Base-by-base conservation (phyloP, 163 green algal species). In the Chloromonas sp. region DNA sequence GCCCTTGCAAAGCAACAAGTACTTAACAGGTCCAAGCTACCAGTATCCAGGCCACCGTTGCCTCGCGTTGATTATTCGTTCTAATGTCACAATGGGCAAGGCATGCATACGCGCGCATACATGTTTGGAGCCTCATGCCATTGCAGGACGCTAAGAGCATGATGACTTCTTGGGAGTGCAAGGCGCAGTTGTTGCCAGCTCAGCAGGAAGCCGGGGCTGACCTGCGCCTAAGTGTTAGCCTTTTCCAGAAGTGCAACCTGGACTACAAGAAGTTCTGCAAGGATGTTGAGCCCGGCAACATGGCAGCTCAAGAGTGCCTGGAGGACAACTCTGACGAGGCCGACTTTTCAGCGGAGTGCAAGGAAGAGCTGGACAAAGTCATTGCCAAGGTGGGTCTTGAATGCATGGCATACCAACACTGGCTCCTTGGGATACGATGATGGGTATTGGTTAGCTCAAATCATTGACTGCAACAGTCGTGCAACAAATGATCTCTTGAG, bases 291-390 rank as follows among this genome's bases (percentile, higher is more conserved):
- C 81, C 81, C 8, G 81, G 81, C 78, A 86, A 83, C 78, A 86
- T 82, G 78, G 8, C 2, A 8, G 78, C 66, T 70, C 88, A 94
- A 86, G 88, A 94, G 84, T 93, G 91, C 86, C 83, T 92, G 36
- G 90, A 92, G 84, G 91, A 93, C 81, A 85, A 92, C 59, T 89
- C 90, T 57, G 88, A 93, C 0, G 88, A 94, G 71, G 58, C 80
- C 2, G 89, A 89, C 14, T 96, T 96, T 66, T 90, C 86, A 14
- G 81, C 87, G 3, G 88, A 89, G 15, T 96, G 92, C 90, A 95
- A 94, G 86, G 74, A 84, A 1, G 84, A 91, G 80, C 89, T 96
- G 59, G 92, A 95, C 60, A 85, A 88, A n/a, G 87, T 94, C 79
- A 93, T 96, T 83, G 91, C 90, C 61, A 90, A 91, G 82, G 81